Evolutionary conservation across 805 yeast species (phyloP), one percentile per base, ranked within the genome.

Genomic region (Yueomyces sinensis): DNA sequence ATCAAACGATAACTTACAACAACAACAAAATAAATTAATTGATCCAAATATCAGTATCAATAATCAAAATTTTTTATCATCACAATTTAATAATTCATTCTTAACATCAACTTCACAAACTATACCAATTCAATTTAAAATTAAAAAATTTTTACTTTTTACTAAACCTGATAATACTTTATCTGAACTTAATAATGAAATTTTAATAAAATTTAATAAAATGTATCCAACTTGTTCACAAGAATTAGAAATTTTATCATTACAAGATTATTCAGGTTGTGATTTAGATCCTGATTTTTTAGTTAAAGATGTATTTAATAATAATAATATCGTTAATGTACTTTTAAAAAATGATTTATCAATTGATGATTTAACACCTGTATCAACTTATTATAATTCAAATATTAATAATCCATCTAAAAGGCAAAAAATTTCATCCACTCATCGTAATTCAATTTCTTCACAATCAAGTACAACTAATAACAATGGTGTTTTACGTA

Each of bases 211-310:
- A 39, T 77, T 74, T 47, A 51, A 61, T 24, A 74, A 72, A 47
- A 59, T 82, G 34, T 82, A 82, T 42, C 91, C 91, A 0, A 64
- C 64, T 17, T 30, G 53, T 29, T 75, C 69, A 32, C 71, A 66
- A 4, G 66, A 67, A 1, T 51, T 81, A 15, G 62, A 63, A 5
- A 70, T 82, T 29, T 57, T 66, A n/a, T 68, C 70, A 33, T 55
- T 82, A 4, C 93, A 82, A 48, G 89, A 82, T 52, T 54, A 54
- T 29, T 68, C 72, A 38, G 68, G 67, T 37, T 80, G 87, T 44
- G 94, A 82, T 49, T 58, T 82, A 37, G 94, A 82, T 52, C 87
- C 87, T 0, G 94, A 81, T 39, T 82, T 75, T 42, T 40, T 54
- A 3, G 78, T 75, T 0, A 67, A 66, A 9, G 82, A 80, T 44